These are phyloP conservation scores for Schizonepeta tenuifolia DNA, from an alignment of 257 asterid species.

Conservation along the genomic window DNA sequence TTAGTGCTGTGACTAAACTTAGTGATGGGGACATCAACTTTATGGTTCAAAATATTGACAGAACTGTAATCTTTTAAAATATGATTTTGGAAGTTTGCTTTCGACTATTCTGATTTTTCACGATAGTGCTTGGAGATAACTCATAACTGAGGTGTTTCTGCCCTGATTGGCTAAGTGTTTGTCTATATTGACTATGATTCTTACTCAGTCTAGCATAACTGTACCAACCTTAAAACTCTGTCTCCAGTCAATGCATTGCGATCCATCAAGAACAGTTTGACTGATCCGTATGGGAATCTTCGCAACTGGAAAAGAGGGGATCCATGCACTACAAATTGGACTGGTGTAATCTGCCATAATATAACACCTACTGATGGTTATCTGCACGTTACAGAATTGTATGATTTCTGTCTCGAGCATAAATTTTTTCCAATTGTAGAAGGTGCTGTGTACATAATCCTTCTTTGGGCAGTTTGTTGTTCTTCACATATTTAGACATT, in stretches of 20 bases:
- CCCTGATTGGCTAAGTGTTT: background rate
- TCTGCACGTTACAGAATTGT: conserved; percentile 78
- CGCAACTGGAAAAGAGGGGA: conserved; percentile 68
- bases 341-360: conserved; percentile 70
- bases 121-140: conserved; percentile 1
- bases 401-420: conserved; percentile 36
- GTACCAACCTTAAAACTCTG: background rate
- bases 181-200: background rate
- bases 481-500: background rate
- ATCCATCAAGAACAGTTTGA: conserved; percentile 55
- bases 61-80: background rate
- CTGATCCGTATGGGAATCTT: conserved; percentile 59
- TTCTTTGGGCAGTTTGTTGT: background rate
- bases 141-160: background rate
- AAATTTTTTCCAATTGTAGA: background rate
- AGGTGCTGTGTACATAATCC: background rate
- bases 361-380: conserved; percentile 54
- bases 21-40: background rate
- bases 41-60: background rate
- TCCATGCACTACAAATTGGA: conserved; percentile 76
- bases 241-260: conserved; percentile 66
- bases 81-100: conserved; percentile 12
- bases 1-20: conserved; percentile 3
- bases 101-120: conserved; percentile 6
- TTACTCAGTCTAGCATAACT: conserved; percentile 14